Base-by-base conservation (phyloP, 495 filamentous ascomycete species). In the Penicillium diatomitis region DNA sequence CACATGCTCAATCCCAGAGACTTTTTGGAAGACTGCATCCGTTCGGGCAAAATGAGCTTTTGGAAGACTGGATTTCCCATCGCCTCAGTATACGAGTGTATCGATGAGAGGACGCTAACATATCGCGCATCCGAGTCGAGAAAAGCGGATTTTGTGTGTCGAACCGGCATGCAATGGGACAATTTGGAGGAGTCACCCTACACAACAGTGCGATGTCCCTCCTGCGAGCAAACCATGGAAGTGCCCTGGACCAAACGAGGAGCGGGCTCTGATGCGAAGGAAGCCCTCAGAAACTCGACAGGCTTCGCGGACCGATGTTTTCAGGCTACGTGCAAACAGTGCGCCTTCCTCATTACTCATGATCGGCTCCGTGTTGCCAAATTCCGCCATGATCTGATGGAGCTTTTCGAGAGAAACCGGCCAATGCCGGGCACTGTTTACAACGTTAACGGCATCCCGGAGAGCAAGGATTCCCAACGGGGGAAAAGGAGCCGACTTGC, bases 1-100 rank as follows among this genome's bases (percentile, higher is more conserved):
- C 87, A 87, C 56, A 81, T 87, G 79, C 76, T 95, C 4, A 92
- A 90, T 51, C 88, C 88, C 3, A 69, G 85, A 37, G 68, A 69
- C 44, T 95, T 81, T 55, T 74, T 88, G 3, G 88, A 94, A 54
- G 88, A 94, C 55, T 83, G 81, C 53, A 67, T 90, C 44, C 72
- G 85, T 7, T 73, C 73, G 38, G 80, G 79, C 2, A 64, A 79
- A 31, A 67, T 75, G 46, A 62, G 67, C 6, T 66, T 89, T 30
- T 89, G 85, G 80, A 64, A 53, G 20, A 76, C 77, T 0, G 80
- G 81, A 3, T 78, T 95, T 46, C 89, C 87, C 3, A 92, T 86
- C 82, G 54, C 72, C 8, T 58, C 68, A 7, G 65, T 91, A 27
- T 72, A 82, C 49, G 44, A 65, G 7, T 79, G 75, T 11, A 90